Evolutionary conservation across 2,329 filamentous ascomycete genomes (phyloP), one percentile per base, ranked within the genome.

Genomic region (Pseudogymnoascus sp.): DNA sequence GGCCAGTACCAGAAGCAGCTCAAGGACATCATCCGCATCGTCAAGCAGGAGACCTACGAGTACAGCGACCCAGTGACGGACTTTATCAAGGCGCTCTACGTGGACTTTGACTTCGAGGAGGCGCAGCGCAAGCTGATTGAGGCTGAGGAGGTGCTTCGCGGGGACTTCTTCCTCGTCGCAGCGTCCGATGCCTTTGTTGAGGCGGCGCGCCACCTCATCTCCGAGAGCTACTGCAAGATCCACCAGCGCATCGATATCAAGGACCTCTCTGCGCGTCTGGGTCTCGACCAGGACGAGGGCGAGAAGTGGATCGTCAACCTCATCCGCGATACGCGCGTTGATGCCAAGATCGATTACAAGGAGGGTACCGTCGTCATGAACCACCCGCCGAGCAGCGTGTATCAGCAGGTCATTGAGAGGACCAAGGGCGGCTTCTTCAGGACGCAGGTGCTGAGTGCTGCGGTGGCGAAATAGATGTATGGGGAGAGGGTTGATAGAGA

Each of bases 251-350:
- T 99, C 73, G 92, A 97, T 74, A 97, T 99, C 74, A 91, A 92
- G 82, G 94, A 97, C 69, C 83, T 99, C 62, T 96, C 91, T 65
- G 88, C 85, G 65, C 89, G 94, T 73, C 85, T 99, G 62, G 94
- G 92, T 66, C 82, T 99, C 65, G 90, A 88, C 72, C 86, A 92
- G 69, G 90, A 95, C 71, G 94, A 97, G 71, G 94, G 94, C 70
- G 94, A 99, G 84, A 99, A 99, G 81, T 99, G 94, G 94, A 99
- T 99, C 71, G 94, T 99, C 69, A 99, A 99, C 80, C 82, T 99
- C 65, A 99, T 99, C 76, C 88, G 94, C 65, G 94, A 99, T 77
- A 99, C 94, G 21, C 84, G 92, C 64, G 89, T 99, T 64, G 94
- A 99, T 72, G 94, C 94, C 70, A 99, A 99, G 84, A 97, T 97